phyloP scores from a whole-genome alignment of 441 rosid genomes.

The Adansonia madagascariensis region DNA sequence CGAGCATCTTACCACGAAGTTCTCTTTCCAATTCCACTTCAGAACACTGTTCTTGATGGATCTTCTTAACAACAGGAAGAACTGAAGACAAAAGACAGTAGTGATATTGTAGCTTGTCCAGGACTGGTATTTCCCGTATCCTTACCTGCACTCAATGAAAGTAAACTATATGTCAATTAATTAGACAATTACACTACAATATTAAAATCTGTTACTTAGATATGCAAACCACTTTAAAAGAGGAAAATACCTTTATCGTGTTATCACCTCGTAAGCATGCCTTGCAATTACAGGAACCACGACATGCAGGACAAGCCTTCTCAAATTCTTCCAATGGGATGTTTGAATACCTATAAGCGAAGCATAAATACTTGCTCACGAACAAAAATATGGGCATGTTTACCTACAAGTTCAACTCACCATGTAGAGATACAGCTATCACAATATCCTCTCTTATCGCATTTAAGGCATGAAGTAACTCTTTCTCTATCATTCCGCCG shows the following conservation, averaged over 20 bases:
- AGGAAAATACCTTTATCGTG: conserved; percentile 67
- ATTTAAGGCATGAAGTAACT: conserved; percentile 75
- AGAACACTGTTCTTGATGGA: conserved; percentile 78
- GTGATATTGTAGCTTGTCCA: conserved; percentile 85
- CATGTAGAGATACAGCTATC: conserved; percentile 67
- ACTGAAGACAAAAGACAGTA: conserved; percentile 76
- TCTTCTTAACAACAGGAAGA: conserved; percentile 85
- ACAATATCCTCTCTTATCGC: conserved; percentile 90
- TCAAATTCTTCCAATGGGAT: conserved; percentile 74
- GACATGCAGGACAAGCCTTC: conserved; percentile 91
- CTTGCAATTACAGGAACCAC: conserved; percentile 89
- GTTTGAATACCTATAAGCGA: conserved; percentile 60
- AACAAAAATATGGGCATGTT: conserved; percentile 16
- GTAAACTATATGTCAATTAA: conserved; percentile 28
- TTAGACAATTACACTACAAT: not conserved
- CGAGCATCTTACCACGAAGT: conserved; percentile 63
- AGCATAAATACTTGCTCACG: conserved; percentile 28
- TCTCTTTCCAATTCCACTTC: conserved; percentile 87
- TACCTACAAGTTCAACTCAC: conserved; percentile 49
- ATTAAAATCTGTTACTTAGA: not conserved
- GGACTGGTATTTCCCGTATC: conserved; percentile 74
- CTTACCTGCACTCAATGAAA: conserved; percentile 55
- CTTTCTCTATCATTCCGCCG: conserved; percentile 61
- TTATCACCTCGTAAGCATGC: conserved; percentile 83
- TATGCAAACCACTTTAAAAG: conserved; percentile 7